These are phyloP conservation scores for Nyssa sinensis DNA, from an alignment of 148 eudicot species.

Conservation along the genomic window DNA sequence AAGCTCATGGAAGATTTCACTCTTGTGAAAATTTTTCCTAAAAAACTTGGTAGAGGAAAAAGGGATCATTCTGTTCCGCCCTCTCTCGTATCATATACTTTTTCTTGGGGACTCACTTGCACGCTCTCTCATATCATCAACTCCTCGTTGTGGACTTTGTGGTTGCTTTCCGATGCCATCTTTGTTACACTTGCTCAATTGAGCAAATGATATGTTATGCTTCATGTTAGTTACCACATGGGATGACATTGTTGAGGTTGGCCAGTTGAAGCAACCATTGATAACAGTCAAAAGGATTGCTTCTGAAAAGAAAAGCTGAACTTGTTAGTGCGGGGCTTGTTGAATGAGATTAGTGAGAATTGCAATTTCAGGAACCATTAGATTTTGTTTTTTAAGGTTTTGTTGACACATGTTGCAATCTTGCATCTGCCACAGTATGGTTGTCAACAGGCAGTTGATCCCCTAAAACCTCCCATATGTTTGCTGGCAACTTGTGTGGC, in stretches of 20 bases:
- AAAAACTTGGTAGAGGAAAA: too few relatives aligned
- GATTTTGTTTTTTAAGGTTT: too few relatives aligned
- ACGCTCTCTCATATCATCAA: background rate
- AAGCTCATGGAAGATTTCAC: too few relatives aligned
- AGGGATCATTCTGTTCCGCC: too few relatives aligned
- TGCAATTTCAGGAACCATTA: background rate
- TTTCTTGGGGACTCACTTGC: too few relatives aligned
- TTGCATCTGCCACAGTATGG: background rate
- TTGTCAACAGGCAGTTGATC: background rate
- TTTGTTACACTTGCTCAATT: background rate
- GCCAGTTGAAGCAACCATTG: background rate
- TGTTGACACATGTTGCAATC: background rate
- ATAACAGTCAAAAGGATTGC: background rate
- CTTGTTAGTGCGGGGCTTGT: background rate
- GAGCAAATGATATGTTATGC: conserved; percentile 4
- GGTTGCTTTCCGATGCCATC: background rate
- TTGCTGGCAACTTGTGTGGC: background rate
- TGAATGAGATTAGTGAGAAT: background rate
- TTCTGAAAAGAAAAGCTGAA: background rate
- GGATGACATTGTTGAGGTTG: background rate
- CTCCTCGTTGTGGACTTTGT: background rate
- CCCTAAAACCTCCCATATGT: background rate
- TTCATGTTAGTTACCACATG: background rate
- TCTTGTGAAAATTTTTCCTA: too few relatives aligned
- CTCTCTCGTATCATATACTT: too few relatives aligned